phyloP scores from a whole-genome alignment of 2,329 filamentous ascomycete species.

The Cryphonectria carpinicola region DNA sequence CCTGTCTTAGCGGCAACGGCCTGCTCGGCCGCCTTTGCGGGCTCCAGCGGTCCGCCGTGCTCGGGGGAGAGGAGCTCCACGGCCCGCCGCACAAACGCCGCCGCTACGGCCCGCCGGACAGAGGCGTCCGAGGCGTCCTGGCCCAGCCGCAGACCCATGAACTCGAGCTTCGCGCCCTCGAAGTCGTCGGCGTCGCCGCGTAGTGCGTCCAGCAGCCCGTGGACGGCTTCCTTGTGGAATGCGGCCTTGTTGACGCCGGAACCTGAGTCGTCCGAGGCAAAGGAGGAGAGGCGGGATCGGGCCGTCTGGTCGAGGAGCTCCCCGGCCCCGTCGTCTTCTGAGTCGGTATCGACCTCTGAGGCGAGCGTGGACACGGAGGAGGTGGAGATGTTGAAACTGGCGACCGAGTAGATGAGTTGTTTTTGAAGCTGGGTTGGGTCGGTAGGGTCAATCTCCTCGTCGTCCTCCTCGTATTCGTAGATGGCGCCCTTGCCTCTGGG shows the following conservation, averaged over 20 bases:
- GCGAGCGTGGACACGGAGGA: conserved; percentile 63
- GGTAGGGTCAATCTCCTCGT: conserved; percentile 46
- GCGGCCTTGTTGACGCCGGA: conserved; percentile 48
- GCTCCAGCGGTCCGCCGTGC: conserved; percentile 55
- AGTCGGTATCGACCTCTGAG: conserved; percentile 65
- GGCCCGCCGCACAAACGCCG: conserved; percentile 82
- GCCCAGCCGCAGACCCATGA: conserved; percentile 89
- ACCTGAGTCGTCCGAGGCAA: conserved; percentile 70
- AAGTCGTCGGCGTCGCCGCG: conserved; percentile 77
- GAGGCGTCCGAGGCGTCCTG: conserved; percentile 89
- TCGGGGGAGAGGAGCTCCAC: conserved; percentile 63
- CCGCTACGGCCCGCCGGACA: conserved; percentile 83
- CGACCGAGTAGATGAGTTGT: conserved; percentile 59
- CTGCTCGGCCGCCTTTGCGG: conserved; percentile 66
- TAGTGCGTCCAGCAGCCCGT: conserved; percentile 84
- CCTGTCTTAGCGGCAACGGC: conserved; percentile 60
- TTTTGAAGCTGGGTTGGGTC: conserved; percentile 58
- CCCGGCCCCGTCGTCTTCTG: conserved; percentile 58
- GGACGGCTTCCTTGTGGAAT: conserved; percentile 87
- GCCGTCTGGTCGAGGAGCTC: conserved; percentile 32
- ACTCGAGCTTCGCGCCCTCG: conserved; percentile 81
- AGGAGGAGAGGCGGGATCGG: conserved; percentile 70
- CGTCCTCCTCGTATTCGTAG: conserved; percentile 52
- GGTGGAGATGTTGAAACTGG: conserved; percentile 55
- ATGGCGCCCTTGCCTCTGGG: conserved; percentile 53